Evolutionary conservation across 2,329 filamentous ascomycete genomes (phyloP), one percentile per base, ranked within the genome.

Genomic region (Beauveria australis): DNA sequence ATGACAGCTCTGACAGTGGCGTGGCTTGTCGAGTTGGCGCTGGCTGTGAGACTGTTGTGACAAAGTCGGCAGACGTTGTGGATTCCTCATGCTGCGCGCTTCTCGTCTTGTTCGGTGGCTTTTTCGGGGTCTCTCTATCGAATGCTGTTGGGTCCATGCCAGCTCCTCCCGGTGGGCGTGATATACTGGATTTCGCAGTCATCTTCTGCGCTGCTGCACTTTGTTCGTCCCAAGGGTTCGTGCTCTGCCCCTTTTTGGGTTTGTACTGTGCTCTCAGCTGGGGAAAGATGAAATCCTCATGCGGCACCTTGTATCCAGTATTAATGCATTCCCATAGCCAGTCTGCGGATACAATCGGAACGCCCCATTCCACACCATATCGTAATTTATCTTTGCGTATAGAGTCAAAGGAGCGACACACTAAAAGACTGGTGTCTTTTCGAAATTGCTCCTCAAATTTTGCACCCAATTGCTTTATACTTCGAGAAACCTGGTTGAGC

Each of bases 291-390:
- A 74, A 83, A 7, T 71, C 66, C 44, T 78, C 74, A 48, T 79
- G 70, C 1, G 81, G 78, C 3, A 77, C 71, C 3, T 76, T 73
- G 63, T 67, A 75, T 5, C 83, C 83, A 0, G 76, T 82, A 67
- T 80, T 78, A 55, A 97, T 85, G 65, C 89, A 94, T 56, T 87
- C 82, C 87, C 89, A 94, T 3, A 99, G 78, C 94, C 94, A 99
- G 24, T 88, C 83, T 19, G 85, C 83, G 8, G 82, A 82, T 12
- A 97, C 89, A n/a, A 93, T 85, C 2, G 92, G 90, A 12, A 97
- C 88, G 5, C 81, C 81, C 79, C 89, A 90, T 66, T 87, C 81
- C 9, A 85, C 72, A 0, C 92, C 92, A 69, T 91, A 87, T 49
- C 88, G 84, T 19, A 94, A 77, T 74, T 99, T 99, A 65, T 94